Conservation (phyloP, 1,139 yeast genomes). For the Geotrichum australiense region DNA sequence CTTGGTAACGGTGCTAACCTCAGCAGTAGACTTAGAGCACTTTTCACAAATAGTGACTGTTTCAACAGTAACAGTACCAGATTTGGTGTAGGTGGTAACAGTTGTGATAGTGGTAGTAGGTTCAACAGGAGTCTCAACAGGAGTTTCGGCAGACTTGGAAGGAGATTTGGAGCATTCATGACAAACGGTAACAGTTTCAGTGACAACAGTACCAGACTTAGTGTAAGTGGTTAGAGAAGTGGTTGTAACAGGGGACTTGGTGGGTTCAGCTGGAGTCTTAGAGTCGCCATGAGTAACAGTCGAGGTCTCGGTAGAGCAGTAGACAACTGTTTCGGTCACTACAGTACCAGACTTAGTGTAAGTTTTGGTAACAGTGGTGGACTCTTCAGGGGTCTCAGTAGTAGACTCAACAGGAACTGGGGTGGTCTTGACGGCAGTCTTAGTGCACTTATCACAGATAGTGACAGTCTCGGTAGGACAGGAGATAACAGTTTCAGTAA, state of each 20-base stretch:
- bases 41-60: background rate
- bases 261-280: too few species aligned
- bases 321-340: slow-evolving; percentile 3
- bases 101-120: too few species aligned
- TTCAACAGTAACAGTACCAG: background rate
- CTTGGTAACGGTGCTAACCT: background rate
- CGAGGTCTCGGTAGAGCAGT: background rate
- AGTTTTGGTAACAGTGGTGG: too few species aligned
- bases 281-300: too few species aligned
- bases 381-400: background rate
- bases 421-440: slow-evolving; percentile 2
- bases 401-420: background rate
- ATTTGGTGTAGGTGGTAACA: too few species aligned
- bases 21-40: background rate
- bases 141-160: slow-evolving; percentile 1
- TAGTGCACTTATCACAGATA: background rate
- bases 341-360: too few species aligned
- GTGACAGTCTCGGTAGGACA: slow-evolving; percentile 2
- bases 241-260: too few species aligned
- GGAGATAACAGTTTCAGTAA: background rate
- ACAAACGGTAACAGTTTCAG: slow-evolving; percentile 1
- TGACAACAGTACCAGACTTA: background rate
- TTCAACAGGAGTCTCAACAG: too few species aligned
- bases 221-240: too few species aligned
- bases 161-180: background rate